Conservation (phyloP, 305 asterid genomes). For the Fraxinus nigra region DNA sequence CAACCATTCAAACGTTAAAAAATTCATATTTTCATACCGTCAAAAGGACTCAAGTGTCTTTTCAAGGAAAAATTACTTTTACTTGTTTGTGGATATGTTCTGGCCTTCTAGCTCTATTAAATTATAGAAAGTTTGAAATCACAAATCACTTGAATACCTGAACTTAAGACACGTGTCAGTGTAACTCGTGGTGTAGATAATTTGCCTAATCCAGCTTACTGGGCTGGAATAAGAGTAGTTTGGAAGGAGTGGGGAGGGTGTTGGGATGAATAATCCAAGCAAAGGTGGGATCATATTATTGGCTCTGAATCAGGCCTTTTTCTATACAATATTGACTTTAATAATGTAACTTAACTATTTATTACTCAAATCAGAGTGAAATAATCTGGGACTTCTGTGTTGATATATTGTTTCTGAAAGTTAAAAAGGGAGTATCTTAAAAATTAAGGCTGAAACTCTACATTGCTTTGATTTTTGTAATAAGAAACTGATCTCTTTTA, state of each 20-base stretch:
- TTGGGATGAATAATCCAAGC: not conserved
- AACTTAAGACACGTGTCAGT: not conserved
- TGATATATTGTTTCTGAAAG: not conserved
- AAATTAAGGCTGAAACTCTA: not conserved
- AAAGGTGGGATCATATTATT: not conserved
- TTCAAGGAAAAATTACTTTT: not conserved
- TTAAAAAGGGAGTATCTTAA: not conserved
- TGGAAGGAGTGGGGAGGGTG: not conserved
- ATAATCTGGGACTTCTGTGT: conserved; percentile 13
- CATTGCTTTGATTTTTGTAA: conserved; percentile 10
- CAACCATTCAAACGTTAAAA: conserved; percentile 10
- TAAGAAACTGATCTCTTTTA: conserved; percentile 7
- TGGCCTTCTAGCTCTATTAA: conserved; percentile 12
- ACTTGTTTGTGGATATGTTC: not conserved
- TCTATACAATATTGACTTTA: not conserved
- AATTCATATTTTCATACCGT: conserved; percentile 9
- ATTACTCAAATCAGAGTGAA: conserved; percentile 1
- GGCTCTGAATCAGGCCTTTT: not conserved
- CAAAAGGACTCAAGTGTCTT: conserved; percentile 4
- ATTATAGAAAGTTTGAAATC: not conserved
- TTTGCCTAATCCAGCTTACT: not conserved
- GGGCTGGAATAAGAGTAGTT: not conserved
- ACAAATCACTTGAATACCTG: not conserved
- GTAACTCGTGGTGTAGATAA: not conserved
- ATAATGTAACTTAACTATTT: conserved; percentile 5